These are phyloP conservation scores for Nannizziopsis arthrosporioides DNA, from an alignment of 2,329 filamentous ascomycete genomes.

Conservation along the genomic window DNA sequence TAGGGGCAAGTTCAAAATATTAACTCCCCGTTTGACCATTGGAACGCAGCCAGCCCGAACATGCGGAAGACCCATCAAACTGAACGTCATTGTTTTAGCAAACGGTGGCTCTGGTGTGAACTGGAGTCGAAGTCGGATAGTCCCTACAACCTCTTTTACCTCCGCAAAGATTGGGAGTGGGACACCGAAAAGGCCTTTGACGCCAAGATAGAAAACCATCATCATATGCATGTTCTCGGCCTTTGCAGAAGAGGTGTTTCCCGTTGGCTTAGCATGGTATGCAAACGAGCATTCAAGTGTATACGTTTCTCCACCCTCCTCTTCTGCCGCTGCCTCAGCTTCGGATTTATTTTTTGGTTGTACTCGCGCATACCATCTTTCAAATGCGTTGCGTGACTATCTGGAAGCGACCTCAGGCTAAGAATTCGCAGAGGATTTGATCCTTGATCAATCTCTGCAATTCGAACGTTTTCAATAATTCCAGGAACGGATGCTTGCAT, in stretches of 20 bases:
- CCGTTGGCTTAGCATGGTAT: constrained; percentile 73
- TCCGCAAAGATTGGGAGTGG: constrained; percentile 83
- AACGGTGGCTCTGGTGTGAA: constrained; percentile 87
- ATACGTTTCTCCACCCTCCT: constrained; percentile 85
- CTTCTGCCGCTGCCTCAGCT: constrained; percentile 74
- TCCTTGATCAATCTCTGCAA: constrained; percentile 90
- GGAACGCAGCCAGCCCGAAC: constrained; percentile 82
- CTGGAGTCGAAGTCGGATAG: constrained; percentile 67
- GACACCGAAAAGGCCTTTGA: constrained; percentile 79
- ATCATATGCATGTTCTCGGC: constrained; percentile 97
- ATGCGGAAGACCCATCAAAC: constrained; percentile 85
- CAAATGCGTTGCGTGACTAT: constrained; percentile 66
- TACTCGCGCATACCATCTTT: constrained; percentile 69
- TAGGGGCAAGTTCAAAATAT: constrained; percentile 78
- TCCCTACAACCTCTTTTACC: constrained; percentile 80
- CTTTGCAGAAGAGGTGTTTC: constrained; percentile 60
- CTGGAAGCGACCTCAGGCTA: constrained; percentile 73
- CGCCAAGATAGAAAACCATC: constrained; percentile 81
- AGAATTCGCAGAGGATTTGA: constrained; percentile 81
- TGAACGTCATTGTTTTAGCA: constrained; percentile 82
- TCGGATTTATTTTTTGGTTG: constrained; percentile 73
- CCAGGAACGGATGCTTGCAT: constrained; percentile 93
- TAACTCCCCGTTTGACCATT: constrained; percentile 82
- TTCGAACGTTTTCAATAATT: constrained; percentile 85
- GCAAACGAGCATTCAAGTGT: constrained; percentile 84